Evolutionary conservation across 2,329 filamentous ascomycete species (phyloP), one percentile per base, ranked within the genome.

Genomic region (Simplicillium aogashimaense): DNA sequence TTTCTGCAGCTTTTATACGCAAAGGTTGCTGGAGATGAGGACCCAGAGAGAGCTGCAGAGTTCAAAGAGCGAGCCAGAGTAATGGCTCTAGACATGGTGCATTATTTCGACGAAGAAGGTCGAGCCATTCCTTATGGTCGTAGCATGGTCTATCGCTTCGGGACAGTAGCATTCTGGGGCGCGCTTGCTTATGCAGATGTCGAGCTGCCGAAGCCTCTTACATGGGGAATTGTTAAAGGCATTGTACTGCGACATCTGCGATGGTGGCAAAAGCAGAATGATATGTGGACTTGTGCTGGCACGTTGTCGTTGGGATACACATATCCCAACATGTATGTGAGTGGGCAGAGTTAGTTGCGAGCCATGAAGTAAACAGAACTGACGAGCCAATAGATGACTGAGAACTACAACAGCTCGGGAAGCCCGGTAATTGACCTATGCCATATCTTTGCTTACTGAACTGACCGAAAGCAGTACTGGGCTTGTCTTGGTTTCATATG

Each of bases 111-210:
- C 50, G 69, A 77, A 8, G 72, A 84, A 55, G 84, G 79, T 5
- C 70, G 82, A 17, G 72, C 81, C 2, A 83, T 87, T 38, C 84
- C 85, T 0, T 90, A 87, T 48, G 85, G 85, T 3, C 74, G 85
- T 36, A 86, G 81, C 39, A 72, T 89, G 37, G 85, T 82, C 7
- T 90, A 90, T 56, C 76, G 84, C n/a, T 89, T 87, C 57, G 84
- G 83, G 37, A 88, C 88, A 78, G 79, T 82, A n/a, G 83, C 78
- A 1, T 89, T 89, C 62, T 89, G 84, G 84, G 80, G 82, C 11
- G 81, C 83, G 0, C 61, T 88, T 20, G 85, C 82, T 1, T 87
- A 86, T 51, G 83, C 83, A 4, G 79, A 79, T 47, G 78, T 87
- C 38, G 81, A 86, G 39, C 69, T 87, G 5, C 83, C 83, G 0